A percentile compares a stretch with the other conserved stretches of the same genome.
Evolutionary conservation across 305 asterid genomes (phyloP).

Genomic region (Euphrasia arctica): DNA sequence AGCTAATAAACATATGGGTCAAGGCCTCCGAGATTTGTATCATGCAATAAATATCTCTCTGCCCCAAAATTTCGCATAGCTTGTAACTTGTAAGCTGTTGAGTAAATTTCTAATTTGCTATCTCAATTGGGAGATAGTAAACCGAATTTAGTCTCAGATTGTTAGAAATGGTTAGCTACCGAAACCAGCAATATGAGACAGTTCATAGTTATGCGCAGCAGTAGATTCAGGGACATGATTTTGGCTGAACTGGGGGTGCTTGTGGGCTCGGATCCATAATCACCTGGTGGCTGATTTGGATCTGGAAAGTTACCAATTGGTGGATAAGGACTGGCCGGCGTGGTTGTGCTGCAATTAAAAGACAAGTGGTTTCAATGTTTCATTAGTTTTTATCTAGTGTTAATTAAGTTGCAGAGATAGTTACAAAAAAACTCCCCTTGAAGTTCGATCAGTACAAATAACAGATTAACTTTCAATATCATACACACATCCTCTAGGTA

Average conservation of each 20-base stretch:
- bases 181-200: conserved; percentile 37
- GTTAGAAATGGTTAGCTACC: conserved; percentile 44
- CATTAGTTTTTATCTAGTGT: conserved; percentile 13
- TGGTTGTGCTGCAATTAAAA: conserved; percentile 50
- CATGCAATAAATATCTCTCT: conserved; percentile 27
- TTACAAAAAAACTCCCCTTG: not conserved
- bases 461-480: not conserved
- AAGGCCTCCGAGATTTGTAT: conserved; percentile 39
- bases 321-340: conserved; percentile 55
- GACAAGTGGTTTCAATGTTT: conserved; percentile 5
- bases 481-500: not conserved
- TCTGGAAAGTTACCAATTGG: conserved; percentile 59
- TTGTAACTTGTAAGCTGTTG: conserved; percentile 37
- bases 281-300: conserved; percentile 33
- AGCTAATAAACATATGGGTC: conserved; percentile 30
- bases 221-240: conserved; percentile 35
- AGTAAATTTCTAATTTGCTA: conserved; percentile 20
- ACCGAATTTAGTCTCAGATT: conserved; percentile 32
- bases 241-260: conserved; percentile 67
- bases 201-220: conserved; percentile 31
- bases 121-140: conserved; percentile 41
- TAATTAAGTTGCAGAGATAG: not conserved
- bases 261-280: conserved; percentile 66
- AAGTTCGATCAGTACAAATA: not conserved
- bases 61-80: conserved; percentile 47